Evolutionary conservation across 2,329 filamentous ascomycete species (phyloP).

Genomic region (Aspergillus sp.): DNA sequence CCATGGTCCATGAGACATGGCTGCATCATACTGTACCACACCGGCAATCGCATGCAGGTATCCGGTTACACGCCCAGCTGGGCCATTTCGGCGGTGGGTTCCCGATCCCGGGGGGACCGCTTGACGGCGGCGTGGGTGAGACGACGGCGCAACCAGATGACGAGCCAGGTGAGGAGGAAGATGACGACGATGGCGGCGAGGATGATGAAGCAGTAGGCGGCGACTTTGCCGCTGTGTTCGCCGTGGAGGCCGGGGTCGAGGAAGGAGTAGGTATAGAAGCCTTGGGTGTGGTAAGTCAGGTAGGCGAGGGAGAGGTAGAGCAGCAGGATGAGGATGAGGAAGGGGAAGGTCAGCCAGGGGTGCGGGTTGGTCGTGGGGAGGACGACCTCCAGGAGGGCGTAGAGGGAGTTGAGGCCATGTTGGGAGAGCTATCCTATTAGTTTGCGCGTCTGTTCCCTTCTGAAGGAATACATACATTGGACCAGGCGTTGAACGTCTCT

Average conservation of each 20-base stretch:
- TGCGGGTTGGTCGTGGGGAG: slow-evolving; percentile 64
- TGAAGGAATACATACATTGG: slow-evolving; percentile 47
- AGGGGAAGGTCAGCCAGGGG: slow-evolving; percentile 65
- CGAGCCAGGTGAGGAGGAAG: slow-evolving; percentile 52
- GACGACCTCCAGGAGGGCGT: slow-evolving; percentile 73
- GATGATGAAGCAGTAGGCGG: slow-evolving; percentile 62
- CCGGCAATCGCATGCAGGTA: background rate
- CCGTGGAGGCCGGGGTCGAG: slow-evolving; percentile 61
- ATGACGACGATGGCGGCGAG: slow-evolving; percentile 55
- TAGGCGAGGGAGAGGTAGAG: slow-evolving; percentile 74
- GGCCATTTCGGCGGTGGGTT: background rate
- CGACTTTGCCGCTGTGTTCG: slow-evolving; percentile 52
- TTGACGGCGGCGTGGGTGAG: slow-evolving; percentile 36
- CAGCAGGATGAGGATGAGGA: slow-evolving; percentile 67
- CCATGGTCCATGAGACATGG: too few relatives aligned
- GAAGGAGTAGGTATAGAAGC: slow-evolving; percentile 76
- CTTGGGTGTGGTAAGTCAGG: slow-evolving; percentile 66
- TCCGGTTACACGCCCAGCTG: slow-evolving; percentile 8
- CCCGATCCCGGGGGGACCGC: slow-evolving; percentile 20
- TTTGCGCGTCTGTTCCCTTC: too few relatives aligned
- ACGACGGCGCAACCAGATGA: slow-evolving; percentile 55
- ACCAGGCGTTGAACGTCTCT: slow-evolving; percentile 54
- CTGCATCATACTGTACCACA: background rate
- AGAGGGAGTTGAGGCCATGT: slow-evolving; percentile 71
- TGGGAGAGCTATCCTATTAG: slow-evolving; percentile 65